phyloP scores from a whole-genome alignment of 331 rosid genomes.

The Telfairia occidentalis region DNA sequence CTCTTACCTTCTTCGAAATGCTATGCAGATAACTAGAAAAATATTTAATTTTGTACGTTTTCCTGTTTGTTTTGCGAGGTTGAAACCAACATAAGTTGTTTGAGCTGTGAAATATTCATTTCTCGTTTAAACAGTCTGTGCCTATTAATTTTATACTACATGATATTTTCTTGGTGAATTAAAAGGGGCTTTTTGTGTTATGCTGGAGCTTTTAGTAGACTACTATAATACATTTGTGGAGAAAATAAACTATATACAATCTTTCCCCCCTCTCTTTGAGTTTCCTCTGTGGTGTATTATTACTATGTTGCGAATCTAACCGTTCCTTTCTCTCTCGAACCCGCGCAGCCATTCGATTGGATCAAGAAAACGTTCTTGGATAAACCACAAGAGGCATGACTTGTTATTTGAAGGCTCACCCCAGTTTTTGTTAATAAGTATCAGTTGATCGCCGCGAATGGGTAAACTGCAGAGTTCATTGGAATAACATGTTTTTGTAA shows the following conservation, averaged over 20 bases:
- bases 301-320: neutral
- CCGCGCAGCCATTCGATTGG: slow-evolving; percentile 71
- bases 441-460: neutral
- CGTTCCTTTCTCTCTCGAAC: neutral
- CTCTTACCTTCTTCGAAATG: neutral
- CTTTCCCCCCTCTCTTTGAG: neutral
- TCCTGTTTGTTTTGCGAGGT: neutral
- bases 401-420: neutral
- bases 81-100: neutral
- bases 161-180: neutral
- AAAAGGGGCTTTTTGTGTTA: neutral
- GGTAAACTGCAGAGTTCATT: slow-evolving; percentile 8
- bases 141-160: neutral
- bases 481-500: slow-evolving; percentile 13
- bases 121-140: neutral
- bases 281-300: neutral
- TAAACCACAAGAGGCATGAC: slow-evolving; percentile 45
- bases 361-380: slow-evolving; percentile 71
- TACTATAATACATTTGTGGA: neutral
- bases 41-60: neutral
- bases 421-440: slow-evolving; percentile 9
- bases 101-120: neutral
- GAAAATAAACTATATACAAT: neutral
- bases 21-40: neutral
- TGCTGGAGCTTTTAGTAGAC: neutral